Percentiles rank a stretch among this genome's conserved stretches.
phyloP scores from a whole-genome alignment of 805 yeast genomes.

The Jamesozyma lodderae region DNA sequence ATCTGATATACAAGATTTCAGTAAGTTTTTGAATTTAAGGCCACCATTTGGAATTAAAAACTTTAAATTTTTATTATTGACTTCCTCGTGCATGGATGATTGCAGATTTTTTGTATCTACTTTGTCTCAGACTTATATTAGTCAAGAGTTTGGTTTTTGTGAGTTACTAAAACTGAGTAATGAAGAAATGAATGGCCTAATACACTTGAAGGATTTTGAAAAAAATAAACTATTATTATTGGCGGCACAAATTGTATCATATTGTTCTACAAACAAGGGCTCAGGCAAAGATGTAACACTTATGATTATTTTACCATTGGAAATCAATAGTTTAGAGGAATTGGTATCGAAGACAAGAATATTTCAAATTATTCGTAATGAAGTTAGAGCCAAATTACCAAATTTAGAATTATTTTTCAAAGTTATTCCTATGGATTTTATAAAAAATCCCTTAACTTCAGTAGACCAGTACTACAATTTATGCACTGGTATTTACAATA shows the following conservation, averaged over 20 bases:
- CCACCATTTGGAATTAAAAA: slow-evolving; percentile 45
- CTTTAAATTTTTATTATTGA: slow-evolving; percentile 43
- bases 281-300: slow-evolving; percentile 21
- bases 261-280: slow-evolving; percentile 26
- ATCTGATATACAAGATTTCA: slow-evolving; percentile 39
- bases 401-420: slow-evolving; percentile 29
- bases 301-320: slow-evolving; percentile 25
- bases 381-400: slow-evolving; percentile 26
- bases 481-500: slow-evolving; percentile 49
- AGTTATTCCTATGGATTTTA: slow-evolving; percentile 35
- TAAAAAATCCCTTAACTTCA: slow-evolving; percentile 28
- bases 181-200: slow-evolving; percentile 23
- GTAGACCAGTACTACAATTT: slow-evolving; percentile 32
- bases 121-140: slow-evolving; percentile 26
- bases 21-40: slow-evolving; percentile 53
- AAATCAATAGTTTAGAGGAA: slow-evolving; percentile 31
- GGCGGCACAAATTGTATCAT: slow-evolving; percentile 36
- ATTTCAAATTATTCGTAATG: slow-evolving; percentile 39
- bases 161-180: slow-evolving; percentile 25
- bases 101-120: slow-evolving; percentile 25
- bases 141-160: slow-evolving; percentile 30
- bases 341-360: slow-evolving; percentile 38
- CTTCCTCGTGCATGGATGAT: slow-evolving; percentile 23
- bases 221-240: slow-evolving; percentile 43
- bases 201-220: slow-evolving; percentile 23